Base-by-base conservation (phyloP, 2,329 filamentous ascomycete genomes). In the Fusarium sp. region DNA sequence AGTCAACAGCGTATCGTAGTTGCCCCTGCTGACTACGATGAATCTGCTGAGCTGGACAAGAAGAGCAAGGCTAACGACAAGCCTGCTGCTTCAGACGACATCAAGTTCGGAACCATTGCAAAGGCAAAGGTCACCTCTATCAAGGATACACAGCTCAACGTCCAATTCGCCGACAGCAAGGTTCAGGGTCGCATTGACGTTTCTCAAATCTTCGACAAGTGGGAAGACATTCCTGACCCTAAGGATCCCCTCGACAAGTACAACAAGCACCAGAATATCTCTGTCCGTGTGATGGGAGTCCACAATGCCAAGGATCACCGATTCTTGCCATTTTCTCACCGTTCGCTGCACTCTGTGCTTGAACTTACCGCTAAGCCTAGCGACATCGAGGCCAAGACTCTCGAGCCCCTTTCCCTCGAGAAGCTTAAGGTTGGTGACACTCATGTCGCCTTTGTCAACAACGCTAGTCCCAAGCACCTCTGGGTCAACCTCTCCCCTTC, bases 401-500 rank as follows among this genome's bases (percentile, higher is more conserved):
- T 80, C 0, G 74, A 82, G 34, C 82, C 90, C 2, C 83, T 97
- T 47, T 89, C 89, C 10, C 83, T 98, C 32, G 90, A 93, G 27
- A 88, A 92, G 64, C 82, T 99, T 67, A 85, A 91, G 74, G 83
- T 88, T 53, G 94, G 92, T 20, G 90, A 91, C 20, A 88, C 86
- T 4, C 90, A 92, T 80, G 80, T 97, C 53, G 94, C 92, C 2
- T 98, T 95, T 76, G 89, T 99, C 77, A 99, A 98, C 84, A 98
- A 98, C 77, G 85, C 95, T 66, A 88, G 88, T 24, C 87, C 92
- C 29, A 90, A 93, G 70, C 92, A 88, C 76, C 85, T 97, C 24
- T 98, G 96, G 95, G 91, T 97, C 47, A 98, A 94, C 76, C 82
- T 99, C 24, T 94, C 94, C 3, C 94, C 96, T 9, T 93, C 91